Evolutionary conservation across 2,329 filamentous ascomycete genomes (phyloP).

Genomic region (Mariannaea sp.): DNA sequence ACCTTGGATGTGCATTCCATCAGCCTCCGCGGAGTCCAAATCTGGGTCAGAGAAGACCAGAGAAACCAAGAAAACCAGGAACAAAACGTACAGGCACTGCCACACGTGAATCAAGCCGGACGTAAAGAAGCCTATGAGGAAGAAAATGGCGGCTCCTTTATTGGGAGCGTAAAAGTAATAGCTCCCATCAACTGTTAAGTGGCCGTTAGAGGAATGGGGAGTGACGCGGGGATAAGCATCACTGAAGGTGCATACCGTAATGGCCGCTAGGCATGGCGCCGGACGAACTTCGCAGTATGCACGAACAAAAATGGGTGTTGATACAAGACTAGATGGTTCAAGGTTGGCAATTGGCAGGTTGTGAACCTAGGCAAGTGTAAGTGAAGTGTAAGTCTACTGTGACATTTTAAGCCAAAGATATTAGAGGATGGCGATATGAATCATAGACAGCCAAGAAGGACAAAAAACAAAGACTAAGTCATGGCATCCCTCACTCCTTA

Average conservation of each 20-base stretch:
- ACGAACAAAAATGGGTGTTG: too few species aligned
- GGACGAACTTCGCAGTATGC: neutral
- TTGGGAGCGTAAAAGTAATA: conserved; percentile 55
- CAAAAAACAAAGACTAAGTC: neutral
- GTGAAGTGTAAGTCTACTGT: neutral
- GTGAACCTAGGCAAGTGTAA: too few species aligned
- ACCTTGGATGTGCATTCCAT: too few species aligned
- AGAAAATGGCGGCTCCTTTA: conserved; percentile 54
- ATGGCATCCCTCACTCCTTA: neutral
- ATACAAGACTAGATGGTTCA: too few species aligned
- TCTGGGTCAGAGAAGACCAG: too few species aligned
- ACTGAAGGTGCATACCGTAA: conserved; percentile 33
- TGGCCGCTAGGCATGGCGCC: conserved; percentile 38
- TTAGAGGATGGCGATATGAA: neutral
- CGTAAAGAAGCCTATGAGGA: conserved; percentile 47
- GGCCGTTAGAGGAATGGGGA: neutral
- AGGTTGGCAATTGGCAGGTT: too few species aligned
- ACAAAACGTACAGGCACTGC: conserved; percentile 51
- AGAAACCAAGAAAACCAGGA: neutral
- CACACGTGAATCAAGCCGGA: conserved; percentile 48
- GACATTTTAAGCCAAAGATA: too few species aligned
- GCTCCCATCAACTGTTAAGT: conserved; percentile 46
- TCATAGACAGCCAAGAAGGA: neutral
- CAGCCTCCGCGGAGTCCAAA: too few species aligned
- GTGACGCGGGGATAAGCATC: neutral